Evolutionary conservation across 768 basidiomycete genomes (phyloP).

Genomic region (Podaxis mareebaensis): DNA sequence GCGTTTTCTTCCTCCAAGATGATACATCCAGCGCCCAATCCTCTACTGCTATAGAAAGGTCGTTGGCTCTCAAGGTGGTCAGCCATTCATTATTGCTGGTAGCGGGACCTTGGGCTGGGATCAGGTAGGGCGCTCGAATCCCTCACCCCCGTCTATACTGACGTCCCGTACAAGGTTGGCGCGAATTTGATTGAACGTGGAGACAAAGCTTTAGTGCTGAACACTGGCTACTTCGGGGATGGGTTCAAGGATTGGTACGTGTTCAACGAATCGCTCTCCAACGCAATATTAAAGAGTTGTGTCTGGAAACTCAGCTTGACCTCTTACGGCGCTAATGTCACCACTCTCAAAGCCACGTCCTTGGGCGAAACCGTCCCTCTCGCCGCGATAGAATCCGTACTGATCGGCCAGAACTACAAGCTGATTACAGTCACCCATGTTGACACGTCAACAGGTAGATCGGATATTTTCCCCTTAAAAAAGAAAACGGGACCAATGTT

Average conservation of each 20-base stretch:
- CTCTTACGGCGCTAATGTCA: slow-evolving; percentile 80
- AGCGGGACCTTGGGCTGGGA: slow-evolving; percentile 94
- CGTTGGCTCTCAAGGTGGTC: slow-evolving; percentile 62
- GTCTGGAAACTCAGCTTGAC: slow-evolving; percentile 47
- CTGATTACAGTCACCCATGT: slow-evolving; percentile 88
- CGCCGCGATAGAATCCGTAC: slow-evolving; percentile 57
- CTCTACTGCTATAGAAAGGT: slow-evolving; percentile 50
- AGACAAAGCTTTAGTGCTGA: slow-evolving; percentile 74
- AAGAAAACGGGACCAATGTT: background rate
- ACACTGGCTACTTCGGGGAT: slow-evolving; percentile 91
- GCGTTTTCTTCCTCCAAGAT: slow-evolving; percentile 11
- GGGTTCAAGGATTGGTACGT: slow-evolving; percentile 77
- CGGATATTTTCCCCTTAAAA: background rate
- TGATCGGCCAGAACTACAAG: slow-evolving; percentile 74
- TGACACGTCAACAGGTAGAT: slow-evolving; percentile 72
- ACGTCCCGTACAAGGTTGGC: slow-evolving; percentile 50
- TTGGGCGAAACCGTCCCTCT: slow-evolving; percentile 64
- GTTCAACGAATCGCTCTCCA: background rate
- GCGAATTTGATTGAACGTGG: slow-evolving; percentile 78
- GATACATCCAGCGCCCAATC: background rate
- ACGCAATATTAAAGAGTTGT: background rate
- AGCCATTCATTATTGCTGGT: slow-evolving; percentile 84
- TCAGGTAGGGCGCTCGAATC: slow-evolving; percentile 23
- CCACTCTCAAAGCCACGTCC: slow-evolving; percentile 61
- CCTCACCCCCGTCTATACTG: background rate